phyloP scores from a whole-genome alignment of 306 rosid species.

The Cucumis hystrix region DNA sequence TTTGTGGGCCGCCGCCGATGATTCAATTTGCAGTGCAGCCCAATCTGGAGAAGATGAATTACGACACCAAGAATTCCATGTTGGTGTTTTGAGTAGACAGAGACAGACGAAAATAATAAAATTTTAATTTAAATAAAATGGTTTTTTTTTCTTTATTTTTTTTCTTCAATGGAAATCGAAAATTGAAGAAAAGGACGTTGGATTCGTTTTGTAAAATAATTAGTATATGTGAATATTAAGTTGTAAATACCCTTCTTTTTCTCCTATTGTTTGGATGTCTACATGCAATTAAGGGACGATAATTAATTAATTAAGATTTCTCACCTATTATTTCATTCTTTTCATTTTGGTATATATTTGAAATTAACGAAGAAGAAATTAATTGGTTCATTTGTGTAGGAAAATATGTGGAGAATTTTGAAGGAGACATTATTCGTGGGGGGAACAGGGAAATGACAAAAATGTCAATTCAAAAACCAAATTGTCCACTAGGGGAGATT shows the following conservation, averaged over 20 bases:
- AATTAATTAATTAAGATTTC: not conserved
- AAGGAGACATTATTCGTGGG: not conserved
- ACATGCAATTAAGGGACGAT: not conserved
- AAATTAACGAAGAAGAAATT: not conserved
- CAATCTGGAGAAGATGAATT: conserved; percentile 52
- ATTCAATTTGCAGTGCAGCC: conserved; percentile 57
- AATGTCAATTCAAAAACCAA: not conserved
- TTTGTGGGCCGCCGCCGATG: conserved; percentile 80
- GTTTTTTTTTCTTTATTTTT: not conserved
- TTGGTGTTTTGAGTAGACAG: conserved; percentile 28
- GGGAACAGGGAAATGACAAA: not conserved
- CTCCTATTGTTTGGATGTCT: not conserved
- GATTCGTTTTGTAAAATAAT: not conserved
- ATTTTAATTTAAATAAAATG: too few species aligned
- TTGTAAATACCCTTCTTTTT: not conserved
- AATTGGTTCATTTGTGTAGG: not conserved
- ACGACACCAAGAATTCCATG: conserved; percentile 36
- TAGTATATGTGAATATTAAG: not conserved
- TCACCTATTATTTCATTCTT: not conserved
- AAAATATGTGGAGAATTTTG: not conserved
- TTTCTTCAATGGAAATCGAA: not conserved
- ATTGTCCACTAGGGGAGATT: not conserved
- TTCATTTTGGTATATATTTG: not conserved
- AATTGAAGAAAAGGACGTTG: not conserved
- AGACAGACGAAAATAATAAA: not conserved